Conservation (phyloP, 2,329 filamentous ascomycete genomes). For the Aspergillus spinulosporus region DNA sequence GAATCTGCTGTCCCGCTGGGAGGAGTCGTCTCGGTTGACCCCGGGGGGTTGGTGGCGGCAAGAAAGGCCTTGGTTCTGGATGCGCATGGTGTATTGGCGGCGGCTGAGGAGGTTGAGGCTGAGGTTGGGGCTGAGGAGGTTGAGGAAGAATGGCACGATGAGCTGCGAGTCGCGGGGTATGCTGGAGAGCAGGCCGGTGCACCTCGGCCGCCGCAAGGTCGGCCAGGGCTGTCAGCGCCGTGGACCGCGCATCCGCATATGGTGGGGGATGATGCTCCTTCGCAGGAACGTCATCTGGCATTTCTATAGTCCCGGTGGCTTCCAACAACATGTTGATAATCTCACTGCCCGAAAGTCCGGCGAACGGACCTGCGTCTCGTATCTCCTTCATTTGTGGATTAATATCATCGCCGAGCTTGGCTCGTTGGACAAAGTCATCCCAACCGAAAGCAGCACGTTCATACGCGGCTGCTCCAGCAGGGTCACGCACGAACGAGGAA, state of each 20-base stretch:
- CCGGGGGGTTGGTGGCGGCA: constrained; percentile 29
- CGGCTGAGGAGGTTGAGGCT: constrained; percentile 19
- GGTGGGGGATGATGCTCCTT: constrained; percentile 13
- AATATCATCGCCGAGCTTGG: constrained; percentile 39
- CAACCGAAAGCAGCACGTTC: constrained; percentile 39
- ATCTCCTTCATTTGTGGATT: constrained; percentile 43
- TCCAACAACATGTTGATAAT: constrained; percentile 31
- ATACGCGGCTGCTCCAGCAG: constrained; percentile 36
- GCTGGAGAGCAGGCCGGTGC: constrained; percentile 38
- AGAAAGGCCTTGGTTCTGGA: constrained; percentile 35
- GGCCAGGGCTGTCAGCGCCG: constrained; percentile 39
- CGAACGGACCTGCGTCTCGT: constrained; percentile 27
- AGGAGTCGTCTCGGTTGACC: constrained; percentile 40
- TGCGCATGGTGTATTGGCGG: constrained; percentile 24
- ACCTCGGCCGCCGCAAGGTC: constrained; percentile 37
- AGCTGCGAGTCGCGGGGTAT: constrained; percentile 44
- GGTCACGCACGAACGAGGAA: constrained; percentile 37
- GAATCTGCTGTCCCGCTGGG: constrained; percentile 36
- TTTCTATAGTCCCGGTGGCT: constrained; percentile 29
- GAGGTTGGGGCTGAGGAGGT: constrained; percentile 15
- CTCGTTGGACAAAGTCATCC: constrained; percentile 45
- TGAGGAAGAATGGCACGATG: constrained; percentile 37
- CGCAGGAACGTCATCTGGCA: constrained; percentile 10
- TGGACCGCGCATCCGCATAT: constrained; percentile 21
- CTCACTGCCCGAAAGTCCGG: constrained; percentile 28